Percentiles rank a stretch among this genome's conserved stretches.
Conservation (phyloP, 768 basidiomycete species). For the Scleroderma bovista region DNA sequence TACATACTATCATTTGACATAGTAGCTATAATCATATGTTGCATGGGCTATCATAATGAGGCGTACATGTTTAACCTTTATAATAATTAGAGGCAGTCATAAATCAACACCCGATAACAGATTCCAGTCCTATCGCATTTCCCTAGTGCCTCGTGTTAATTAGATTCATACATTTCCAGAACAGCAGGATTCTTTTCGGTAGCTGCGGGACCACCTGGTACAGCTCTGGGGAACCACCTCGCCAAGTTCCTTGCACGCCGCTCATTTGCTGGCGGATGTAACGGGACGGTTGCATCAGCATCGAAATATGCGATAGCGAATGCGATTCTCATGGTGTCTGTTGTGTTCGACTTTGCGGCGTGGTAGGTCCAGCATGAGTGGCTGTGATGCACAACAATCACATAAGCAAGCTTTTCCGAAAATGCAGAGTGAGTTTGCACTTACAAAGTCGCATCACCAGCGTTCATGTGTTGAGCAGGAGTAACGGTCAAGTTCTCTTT, state of each 20-base stretch:
- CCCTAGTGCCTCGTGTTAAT: too few species aligned
- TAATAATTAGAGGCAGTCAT: too few species aligned
- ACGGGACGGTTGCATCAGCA: constrained; percentile 2
- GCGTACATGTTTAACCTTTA: too few species aligned
- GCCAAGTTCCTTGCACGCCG: constrained; percentile 5
- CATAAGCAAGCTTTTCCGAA: not conserved
- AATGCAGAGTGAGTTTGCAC: not conserved
- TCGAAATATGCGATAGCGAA: constrained; percentile 1
- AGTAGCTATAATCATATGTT: too few species aligned
- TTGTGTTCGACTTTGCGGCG: constrained; percentile 3
- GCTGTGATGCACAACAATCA: not conserved
- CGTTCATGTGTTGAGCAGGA: constrained; percentile 4
- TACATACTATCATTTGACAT: too few species aligned
- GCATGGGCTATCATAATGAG: too few species aligned
- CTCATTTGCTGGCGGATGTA: not conserved
- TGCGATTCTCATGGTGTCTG: not conserved
- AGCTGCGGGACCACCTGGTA: constrained; percentile 1
- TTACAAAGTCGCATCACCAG: constrained; percentile 6
- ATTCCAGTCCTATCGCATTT: too few species aligned
- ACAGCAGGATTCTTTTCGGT: constrained; percentile 2
- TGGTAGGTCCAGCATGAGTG: constrained; percentile 8
- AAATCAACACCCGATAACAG: too few species aligned
- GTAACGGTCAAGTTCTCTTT: not conserved
- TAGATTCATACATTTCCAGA: not conserved
- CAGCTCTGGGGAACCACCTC: constrained; percentile 5